Percentiles rank a stretch among this genome's conserved stretches.
These are phyloP conservation scores for Linanthus parryae DNA, from an alignment of 148 eudicot species.

Conservation along the genomic window DNA sequence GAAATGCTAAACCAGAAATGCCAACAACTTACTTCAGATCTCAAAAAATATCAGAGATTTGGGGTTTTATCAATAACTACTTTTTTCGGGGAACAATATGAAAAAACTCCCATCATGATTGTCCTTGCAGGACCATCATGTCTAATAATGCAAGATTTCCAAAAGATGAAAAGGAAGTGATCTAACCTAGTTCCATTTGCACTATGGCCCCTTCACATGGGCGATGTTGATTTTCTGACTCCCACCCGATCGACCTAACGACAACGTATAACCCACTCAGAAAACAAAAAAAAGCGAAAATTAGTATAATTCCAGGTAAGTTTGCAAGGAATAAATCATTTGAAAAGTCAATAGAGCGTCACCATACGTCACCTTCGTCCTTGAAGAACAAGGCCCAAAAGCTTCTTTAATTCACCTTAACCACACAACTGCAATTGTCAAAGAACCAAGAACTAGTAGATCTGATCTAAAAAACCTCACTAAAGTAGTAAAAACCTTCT, in stretches of 20 bases:
- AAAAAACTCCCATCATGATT: too few relatives aligned
- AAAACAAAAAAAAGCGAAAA: not conserved
- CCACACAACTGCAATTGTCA: not conserved
- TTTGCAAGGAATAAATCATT: too few relatives aligned
- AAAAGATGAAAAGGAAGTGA: constrained; percentile 5
- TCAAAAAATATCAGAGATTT: too few relatives aligned
- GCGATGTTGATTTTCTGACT: constrained; percentile 6
- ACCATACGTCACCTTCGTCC: not conserved
- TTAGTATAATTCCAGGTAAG: too few relatives aligned
- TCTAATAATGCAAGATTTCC: constrained; percentile 2
- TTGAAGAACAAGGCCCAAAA: not conserved
- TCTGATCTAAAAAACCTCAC: too few relatives aligned
- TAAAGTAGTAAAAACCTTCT: constrained; percentile 4
- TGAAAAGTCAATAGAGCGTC: too few relatives aligned
- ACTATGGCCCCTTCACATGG: constrained; percentile 1
- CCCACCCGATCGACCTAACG: constrained; percentile 13
- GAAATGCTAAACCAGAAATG: too few relatives aligned
- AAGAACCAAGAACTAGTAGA: too few relatives aligned
- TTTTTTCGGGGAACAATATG: too few relatives aligned
- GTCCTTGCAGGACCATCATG: constrained; percentile 4
- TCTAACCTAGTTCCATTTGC: constrained; percentile 9
- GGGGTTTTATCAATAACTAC: too few relatives aligned
- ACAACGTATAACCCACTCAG: not conserved
- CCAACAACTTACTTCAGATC: too few relatives aligned
- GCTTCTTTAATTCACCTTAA: not conserved